Base-by-base conservation (phyloP, 116 monocot species). In the Cymodocea nodosa region DNA sequence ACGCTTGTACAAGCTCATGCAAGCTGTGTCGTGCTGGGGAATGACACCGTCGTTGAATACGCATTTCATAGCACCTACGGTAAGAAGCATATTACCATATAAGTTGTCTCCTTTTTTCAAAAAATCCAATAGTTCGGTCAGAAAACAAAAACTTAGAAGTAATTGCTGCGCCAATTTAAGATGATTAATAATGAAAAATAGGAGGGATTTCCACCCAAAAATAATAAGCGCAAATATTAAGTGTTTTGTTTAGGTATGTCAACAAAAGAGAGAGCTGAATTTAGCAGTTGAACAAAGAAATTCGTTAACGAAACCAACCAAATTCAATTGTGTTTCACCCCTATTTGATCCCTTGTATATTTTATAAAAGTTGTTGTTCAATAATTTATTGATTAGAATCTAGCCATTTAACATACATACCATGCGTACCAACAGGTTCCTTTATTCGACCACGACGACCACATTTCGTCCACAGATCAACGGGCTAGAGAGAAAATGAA, bases 371-470 rank as follows among this genome's bases (percentile, higher is more conserved):
- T 10, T n/a, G 18, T 9, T 35, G 34, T 44, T 19, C 13, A 56
- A 48, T 14, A 50, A 44, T 40, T 56, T 3, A 68, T 13, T 22
- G 35, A 22, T n/a, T 20, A 16, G 36, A 62, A 52, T 52, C 5
- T 17, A 17, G 36, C 51, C 6, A 50, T 23, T 15, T 61, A n/a
- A n/a, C n/a, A n/a, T 17, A 61, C 75, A 55, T 85, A 97, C 95
- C 95, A 67, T 97, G 95, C 56, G 91, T 97, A 58, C 95, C 91
- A 56, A 97, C 83, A 61, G 95, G 81, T 70, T 97, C 95, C 73
- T 87, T 87, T 57, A 97, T 72, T 3, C 87, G 82, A 56, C 95
- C 95, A 63, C 78, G 95, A 18, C 85, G 83, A 52, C 91, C 95
- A 56, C 85, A 81, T 77, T 97, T 97, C 7, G 87, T 81, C 74